Evolutionary conservation across 2,329 filamentous ascomycete genomes (phyloP), one percentile per base, ranked within the genome.

Genomic region (Exophiala sp.): DNA sequence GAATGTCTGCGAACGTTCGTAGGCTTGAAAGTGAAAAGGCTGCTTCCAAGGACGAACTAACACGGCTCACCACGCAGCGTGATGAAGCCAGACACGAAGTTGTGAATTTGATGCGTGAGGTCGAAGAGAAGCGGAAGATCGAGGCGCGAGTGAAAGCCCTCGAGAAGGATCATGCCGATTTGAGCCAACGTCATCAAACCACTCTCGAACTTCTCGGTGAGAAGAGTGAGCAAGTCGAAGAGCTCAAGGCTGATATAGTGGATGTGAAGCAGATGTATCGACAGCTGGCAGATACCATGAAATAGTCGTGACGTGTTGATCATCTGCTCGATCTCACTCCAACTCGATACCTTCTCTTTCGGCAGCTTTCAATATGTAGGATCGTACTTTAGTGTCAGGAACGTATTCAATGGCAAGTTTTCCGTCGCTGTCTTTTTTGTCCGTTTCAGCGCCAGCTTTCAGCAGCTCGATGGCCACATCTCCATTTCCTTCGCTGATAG

Each of bases 191-290:
- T 64, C 96, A 97, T 68, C 85, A 95, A 68, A 94, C 91, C 11
- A 95, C 90, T 55, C 77, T 99, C 49, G 91, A 97, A 74, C 86
- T 97, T 84, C 74, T 99, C 52, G 94, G 94, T 1, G 94, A 99
- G 80, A 96, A 96, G 81, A 96, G 90, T 70, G 94, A 99, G 77
- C 76, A 87, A 66, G 91, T 96, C 2, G 91, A 96, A 67, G 94
- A 99, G 77, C 75, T 99, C 62, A 84, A 80, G 70, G 86, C 88
- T 10, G 94, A 97, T 76, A 88, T 99, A 49, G 78, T 85, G 61
- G 94, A 99, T 76, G 79, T 99, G 69, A 99, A 99, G 77, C 87
- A 86, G 66, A 96, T 99, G 80, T 97, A 97, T 75, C 84, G 90
- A 62, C 92, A 97, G 68, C 73, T 99, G 69, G 88, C 95, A 45